Percentiles rank a stretch among this genome's conserved stretches.
These are phyloP conservation scores for Mrakia frigida DNA, from an alignment of 768 basidiomycete species.

Conservation along the genomic window DNA sequence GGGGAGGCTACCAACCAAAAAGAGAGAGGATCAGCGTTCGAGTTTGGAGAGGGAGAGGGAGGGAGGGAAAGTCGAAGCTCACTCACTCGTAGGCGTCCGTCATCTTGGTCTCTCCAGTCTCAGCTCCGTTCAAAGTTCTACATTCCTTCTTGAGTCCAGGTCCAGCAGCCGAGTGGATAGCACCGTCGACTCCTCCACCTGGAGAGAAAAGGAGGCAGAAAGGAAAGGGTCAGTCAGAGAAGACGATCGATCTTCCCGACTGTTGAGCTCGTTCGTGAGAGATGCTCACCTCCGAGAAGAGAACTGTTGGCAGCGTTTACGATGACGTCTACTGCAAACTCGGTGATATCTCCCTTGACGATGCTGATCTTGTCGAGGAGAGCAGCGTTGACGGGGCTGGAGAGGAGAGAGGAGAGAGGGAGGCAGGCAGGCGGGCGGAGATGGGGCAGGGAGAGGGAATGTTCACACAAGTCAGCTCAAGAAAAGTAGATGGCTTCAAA, in stretches of 20 bases:
- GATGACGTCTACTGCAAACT: constrained; percentile 20
- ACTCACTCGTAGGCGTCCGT: constrained; percentile 41
- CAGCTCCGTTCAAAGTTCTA: constrained; percentile 41
- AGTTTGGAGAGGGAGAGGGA: neutral
- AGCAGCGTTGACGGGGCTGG: neutral
- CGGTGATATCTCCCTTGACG: constrained; percentile 21
- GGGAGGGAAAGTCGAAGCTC: neutral
- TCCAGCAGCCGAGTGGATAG: constrained; percentile 46
- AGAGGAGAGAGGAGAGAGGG: neutral
- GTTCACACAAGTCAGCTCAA: neutral
- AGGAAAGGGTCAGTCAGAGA: neutral
- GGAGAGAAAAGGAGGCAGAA: neutral
- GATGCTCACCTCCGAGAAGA: constrained; percentile 38
- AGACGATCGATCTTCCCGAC: neutral
- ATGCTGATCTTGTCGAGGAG: constrained; percentile 1
- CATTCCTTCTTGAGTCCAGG: constrained; percentile 42
- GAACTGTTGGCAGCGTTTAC: constrained; percentile 48
- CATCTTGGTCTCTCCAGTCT: constrained; percentile 46
- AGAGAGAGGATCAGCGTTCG: neutral
- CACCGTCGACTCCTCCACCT: constrained; percentile 47
- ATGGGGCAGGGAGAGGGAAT: neutral
- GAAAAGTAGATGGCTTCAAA: neutral
- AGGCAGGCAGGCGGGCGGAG: neutral
- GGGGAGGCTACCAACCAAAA: constrained; percentile 36
- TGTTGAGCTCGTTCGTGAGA: neutral